Conservation (phyloP, 2,329 filamentous ascomycete genomes). For the Talaromyces albobiverticillius region DNA sequence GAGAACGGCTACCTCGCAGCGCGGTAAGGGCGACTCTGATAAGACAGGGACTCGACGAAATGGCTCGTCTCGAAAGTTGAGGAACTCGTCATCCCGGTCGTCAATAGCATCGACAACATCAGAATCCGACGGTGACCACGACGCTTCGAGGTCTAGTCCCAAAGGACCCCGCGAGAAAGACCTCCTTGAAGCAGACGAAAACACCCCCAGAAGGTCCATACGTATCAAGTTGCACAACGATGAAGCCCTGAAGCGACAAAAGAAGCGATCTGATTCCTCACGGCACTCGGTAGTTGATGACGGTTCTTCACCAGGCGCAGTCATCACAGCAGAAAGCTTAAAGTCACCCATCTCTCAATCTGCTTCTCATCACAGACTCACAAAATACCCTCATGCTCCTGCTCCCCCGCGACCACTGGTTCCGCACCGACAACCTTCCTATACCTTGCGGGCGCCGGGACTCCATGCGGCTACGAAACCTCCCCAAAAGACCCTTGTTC, state of each 20-base stretch:
- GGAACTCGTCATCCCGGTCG: constrained; percentile 33
- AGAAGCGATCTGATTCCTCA: constrained; percentile 29
- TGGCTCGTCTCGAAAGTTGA: constrained; percentile 29
- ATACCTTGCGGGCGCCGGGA: constrained; percentile 51
- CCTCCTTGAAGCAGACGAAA: constrained; percentile 55
- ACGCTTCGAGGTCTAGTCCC: constrained; percentile 20
- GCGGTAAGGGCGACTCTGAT: constrained; percentile 21
- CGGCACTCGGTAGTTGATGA: constrained; percentile 20
- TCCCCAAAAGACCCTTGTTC: constrained; percentile 86
- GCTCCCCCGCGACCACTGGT: constrained; percentile 87
- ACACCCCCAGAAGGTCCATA: constrained; percentile 73
- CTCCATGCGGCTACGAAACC: constrained; percentile 31
- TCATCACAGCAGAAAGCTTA: constrained; percentile 71
- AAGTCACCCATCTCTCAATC: constrained; percentile 91
- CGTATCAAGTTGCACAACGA: constrained; percentile 87
- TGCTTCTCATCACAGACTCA: constrained; percentile 57
- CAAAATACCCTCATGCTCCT: constrained; percentile 85
- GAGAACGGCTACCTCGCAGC: constrained; percentile 21
- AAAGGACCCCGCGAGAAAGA: constrained; percentile 23
- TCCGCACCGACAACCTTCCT: constrained; percentile 84
- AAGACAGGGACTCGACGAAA: constrained; percentile 24
- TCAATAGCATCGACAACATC: constrained; percentile 52
- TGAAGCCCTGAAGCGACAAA: constrained; percentile 69
- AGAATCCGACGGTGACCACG: constrained; percentile 52
- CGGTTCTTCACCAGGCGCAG: constrained; percentile 28